Evolutionary conservation across 2,329 filamentous ascomycete species (phyloP).

Genomic region (Fusarium mexicanum): DNA sequence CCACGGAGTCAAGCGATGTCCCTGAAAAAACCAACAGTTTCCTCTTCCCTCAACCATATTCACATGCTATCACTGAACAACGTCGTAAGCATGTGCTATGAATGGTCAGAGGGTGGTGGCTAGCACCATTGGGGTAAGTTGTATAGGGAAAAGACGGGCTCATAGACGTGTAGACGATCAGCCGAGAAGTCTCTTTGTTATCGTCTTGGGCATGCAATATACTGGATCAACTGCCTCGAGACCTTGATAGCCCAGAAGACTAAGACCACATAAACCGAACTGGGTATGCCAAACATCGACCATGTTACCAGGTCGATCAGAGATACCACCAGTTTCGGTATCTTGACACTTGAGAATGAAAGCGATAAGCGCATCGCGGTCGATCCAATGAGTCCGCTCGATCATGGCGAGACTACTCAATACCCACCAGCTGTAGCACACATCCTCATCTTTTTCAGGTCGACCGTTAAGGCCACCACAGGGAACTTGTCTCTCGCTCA

Average conservation of each 20-base stretch:
- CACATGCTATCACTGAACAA: constrained; percentile 65
- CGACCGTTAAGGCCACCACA: constrained; percentile 92
- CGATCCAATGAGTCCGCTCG: constrained; percentile 89
- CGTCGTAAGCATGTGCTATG: constrained; percentile 70
- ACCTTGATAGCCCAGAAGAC: constrained; percentile 80
- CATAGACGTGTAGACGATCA: constrained; percentile 24
- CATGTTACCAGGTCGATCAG: constrained; percentile 91
- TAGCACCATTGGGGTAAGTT: background rate
- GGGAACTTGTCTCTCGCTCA: constrained; percentile 90
- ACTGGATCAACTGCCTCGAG: constrained; percentile 85
- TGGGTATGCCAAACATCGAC: constrained; percentile 97
- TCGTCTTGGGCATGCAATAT: constrained; percentile 82
- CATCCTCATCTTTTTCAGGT: constrained; percentile 94
- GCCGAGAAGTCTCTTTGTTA: constrained; percentile 68
- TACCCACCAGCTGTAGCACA: constrained; percentile 99
- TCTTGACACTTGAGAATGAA: constrained; percentile 95
- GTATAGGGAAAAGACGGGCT: background rate
- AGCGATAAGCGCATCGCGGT: constrained; percentile 76
- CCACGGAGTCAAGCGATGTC: constrained; percentile 39
- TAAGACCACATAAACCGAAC: constrained; percentile 89
- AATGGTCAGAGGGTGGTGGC: constrained; percentile 68
- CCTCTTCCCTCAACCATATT: constrained; percentile 76
- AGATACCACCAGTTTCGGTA: constrained; percentile 81
- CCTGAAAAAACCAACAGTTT: constrained; percentile 42
- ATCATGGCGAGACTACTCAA: constrained; percentile 92